These are phyloP conservation scores for Boletellus sp. DNA, from an alignment of 768 basidiomycete genomes.

Conservation along the genomic window DNA sequence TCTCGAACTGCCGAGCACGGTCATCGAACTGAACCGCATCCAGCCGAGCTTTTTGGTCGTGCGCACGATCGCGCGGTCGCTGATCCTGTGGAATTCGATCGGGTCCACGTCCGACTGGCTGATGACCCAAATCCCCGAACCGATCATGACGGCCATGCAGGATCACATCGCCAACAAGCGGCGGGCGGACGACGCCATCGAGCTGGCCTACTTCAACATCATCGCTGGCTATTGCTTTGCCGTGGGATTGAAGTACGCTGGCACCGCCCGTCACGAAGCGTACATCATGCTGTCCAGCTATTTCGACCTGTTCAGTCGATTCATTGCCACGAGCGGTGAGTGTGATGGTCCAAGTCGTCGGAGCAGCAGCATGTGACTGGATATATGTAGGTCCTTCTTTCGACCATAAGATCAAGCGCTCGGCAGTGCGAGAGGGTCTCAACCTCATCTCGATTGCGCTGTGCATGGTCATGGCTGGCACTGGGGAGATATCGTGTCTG, in stretches of 20 bases:
- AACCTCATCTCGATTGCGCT: slow-evolving; percentile 84
- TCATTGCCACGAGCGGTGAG: slow-evolving; percentile 67
- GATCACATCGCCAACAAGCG: slow-evolving; percentile 43
- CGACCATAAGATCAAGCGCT: slow-evolving; percentile 84
- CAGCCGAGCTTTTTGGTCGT: slow-evolving; percentile 86
- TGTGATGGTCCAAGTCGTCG: slow-evolving; percentile 1
- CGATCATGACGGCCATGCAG: slow-evolving; percentile 61
- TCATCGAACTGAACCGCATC: slow-evolving; percentile 74
- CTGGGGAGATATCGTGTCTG: slow-evolving; percentile 88
- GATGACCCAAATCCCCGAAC: slow-evolving; percentile 59
- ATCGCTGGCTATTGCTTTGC: slow-evolving; percentile 89
- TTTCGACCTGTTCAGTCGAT: slow-evolving; percentile 74
- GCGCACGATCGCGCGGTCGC: slow-evolving; percentile 67
- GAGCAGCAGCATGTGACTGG: slow-evolving; percentile 1
- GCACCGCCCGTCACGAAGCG: slow-evolving; percentile 88
- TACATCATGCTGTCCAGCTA: slow-evolving; percentile 78
- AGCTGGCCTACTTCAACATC: slow-evolving; percentile 90
- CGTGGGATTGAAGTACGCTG: slow-evolving; percentile 89
- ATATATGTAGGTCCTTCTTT: slow-evolving; percentile 64
- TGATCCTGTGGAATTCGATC: slow-evolving; percentile 88
- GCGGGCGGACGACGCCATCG: slow-evolving; percentile 63
- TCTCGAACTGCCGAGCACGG: slow-evolving; percentile 76
- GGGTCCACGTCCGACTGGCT: slow-evolving; percentile 73
- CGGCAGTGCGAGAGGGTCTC: slow-evolving; percentile 81
- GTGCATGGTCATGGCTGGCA: slow-evolving; percentile 96